phyloP scores from a whole-genome alignment of 108 stramenopile species.

The Hondaea fermentalgiana region DNA sequence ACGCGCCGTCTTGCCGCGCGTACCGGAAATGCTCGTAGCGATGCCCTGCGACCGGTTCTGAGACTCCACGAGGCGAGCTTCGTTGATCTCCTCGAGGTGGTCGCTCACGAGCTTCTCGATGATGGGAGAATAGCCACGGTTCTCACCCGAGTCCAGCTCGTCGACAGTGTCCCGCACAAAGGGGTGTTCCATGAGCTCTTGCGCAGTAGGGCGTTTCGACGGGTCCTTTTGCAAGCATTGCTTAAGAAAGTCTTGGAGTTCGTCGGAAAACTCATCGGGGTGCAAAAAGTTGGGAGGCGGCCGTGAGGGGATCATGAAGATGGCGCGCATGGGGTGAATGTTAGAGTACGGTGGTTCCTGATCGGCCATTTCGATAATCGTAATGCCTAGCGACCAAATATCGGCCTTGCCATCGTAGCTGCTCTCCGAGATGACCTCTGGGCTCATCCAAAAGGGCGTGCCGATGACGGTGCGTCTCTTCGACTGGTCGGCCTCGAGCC shows the following conservation, averaged over 20 bases:
- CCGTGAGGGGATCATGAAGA: constrained; percentile 54
- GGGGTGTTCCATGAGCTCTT: constrained; percentile 25
- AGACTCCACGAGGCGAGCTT: background rate
- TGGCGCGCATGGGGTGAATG: constrained; percentile 72
- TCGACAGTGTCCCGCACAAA: constrained; percentile 20
- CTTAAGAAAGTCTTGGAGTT: constrained; percentile 35
- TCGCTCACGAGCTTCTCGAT: background rate
- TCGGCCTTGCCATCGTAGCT: constrained; percentile 55
- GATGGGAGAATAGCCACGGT: background rate
- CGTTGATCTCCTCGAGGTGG: background rate
- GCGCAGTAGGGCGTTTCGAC: constrained; percentile 9
- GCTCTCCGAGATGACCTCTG: constrained; percentile 79
- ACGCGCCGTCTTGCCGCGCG: background rate
- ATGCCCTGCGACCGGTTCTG: background rate
- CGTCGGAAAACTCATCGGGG: constrained; percentile 35
- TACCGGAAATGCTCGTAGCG: background rate
- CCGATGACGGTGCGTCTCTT: constrained; percentile 96
- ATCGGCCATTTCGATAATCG: constrained; percentile 95
- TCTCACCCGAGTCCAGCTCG: background rate
- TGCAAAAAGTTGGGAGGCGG: constrained; percentile 45
- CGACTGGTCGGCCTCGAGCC: constrained; percentile 78
- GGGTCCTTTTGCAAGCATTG: constrained; percentile 41
- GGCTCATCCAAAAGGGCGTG: constrained; percentile 98
- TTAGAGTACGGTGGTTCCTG: constrained; percentile 91
- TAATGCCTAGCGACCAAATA: constrained; percentile 95